phyloP scores from a whole-genome alignment of 2,329 filamentous ascomycete species.

The Meredithiella fracta region DNA sequence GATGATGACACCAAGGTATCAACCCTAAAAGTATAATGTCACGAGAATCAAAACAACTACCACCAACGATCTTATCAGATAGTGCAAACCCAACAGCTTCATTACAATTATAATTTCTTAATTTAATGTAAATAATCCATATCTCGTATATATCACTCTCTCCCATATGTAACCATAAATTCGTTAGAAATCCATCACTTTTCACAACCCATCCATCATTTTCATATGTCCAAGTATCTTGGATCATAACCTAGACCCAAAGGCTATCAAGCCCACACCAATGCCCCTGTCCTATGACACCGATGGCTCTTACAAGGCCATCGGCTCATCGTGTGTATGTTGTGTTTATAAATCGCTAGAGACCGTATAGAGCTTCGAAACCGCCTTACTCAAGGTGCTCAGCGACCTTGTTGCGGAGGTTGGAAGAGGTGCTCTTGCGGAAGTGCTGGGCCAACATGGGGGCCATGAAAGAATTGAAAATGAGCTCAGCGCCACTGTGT shows the following conservation, averaged over 20 bases:
- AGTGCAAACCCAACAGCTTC: no score
- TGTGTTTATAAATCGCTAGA: neutral
- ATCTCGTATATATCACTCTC: no score
- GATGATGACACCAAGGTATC: neutral
- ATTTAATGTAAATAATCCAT: no score
- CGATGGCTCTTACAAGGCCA: neutral
- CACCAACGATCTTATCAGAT: no score
- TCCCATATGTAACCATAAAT: no score
- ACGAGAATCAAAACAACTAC: no score
- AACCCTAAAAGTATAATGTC: no score
- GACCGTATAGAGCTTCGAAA: slow-evolving; percentile 25
- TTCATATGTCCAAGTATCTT: neutral
- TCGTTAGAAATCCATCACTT: no score
- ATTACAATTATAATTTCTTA: no score
- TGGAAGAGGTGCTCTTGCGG: slow-evolving; percentile 54
- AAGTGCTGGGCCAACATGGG: slow-evolving; percentile 92
- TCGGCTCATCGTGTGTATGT: neutral
- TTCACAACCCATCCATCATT: no score
- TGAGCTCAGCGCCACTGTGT: slow-evolving; percentile 72
- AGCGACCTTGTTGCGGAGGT: slow-evolving; percentile 67
- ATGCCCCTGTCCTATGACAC: neutral
- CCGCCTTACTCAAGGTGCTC: slow-evolving; percentile 58
- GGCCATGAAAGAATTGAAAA: slow-evolving; percentile 92
- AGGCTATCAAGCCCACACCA: no score
- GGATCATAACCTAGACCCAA: neutral